Percentiles rank a stretch among this genome's conserved stretches.
Conservation (phyloP, 2,329 filamentous ascomycete genomes). For the Colletotrichum zoysiae region DNA sequence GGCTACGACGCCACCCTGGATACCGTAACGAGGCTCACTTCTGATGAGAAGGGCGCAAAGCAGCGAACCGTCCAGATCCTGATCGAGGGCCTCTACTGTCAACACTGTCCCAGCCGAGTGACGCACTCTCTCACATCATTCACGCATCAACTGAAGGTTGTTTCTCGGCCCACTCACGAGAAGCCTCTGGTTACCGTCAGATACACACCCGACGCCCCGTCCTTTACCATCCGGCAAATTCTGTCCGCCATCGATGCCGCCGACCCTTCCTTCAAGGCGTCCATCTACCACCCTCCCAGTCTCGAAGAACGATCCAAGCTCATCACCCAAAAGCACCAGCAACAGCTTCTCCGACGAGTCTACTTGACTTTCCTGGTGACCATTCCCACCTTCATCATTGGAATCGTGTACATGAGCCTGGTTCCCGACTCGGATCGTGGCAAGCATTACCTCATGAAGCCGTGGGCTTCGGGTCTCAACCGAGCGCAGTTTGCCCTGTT, state of each 20-base stretch:
- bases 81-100: slow-evolving; percentile 81
- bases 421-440: slow-evolving; percentile 70
- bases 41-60: slow-evolving; percentile 44
- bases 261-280: slow-evolving; percentile 75
- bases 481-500: slow-evolving; percentile 85
- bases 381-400: slow-evolving; percentile 87
- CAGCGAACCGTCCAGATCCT: slow-evolving; percentile 72
- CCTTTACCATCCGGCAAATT: slow-evolving; percentile 81
- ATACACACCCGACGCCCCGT: slow-evolving; percentile 77
- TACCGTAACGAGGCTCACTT: slow-evolving; percentile 53
- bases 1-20: slow-evolving; percentile 71
- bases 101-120: slow-evolving; percentile 75
- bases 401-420: slow-evolving; percentile 91
- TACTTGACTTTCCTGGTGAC: slow-evolving; percentile 76
- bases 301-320: slow-evolving; percentile 83
- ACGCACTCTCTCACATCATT: slow-evolving; percentile 66
- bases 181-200: slow-evolving; percentile 77
- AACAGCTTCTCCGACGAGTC: slow-evolving; percentile 76
- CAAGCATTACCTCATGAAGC: slow-evolving; percentile 76
- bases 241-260: slow-evolving; percentile 74
- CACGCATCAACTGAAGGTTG: slow-evolving; percentile 63
- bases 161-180: slow-evolving; percentile 67
- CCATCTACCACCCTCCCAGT: slow-evolving; percentile 83
- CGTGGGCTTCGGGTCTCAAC: slow-evolving; percentile 79
- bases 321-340: slow-evolving; percentile 79